Conservation (phyloP, 2,329 filamentous ascomycete genomes). For the Aphanocladium album region DNA sequence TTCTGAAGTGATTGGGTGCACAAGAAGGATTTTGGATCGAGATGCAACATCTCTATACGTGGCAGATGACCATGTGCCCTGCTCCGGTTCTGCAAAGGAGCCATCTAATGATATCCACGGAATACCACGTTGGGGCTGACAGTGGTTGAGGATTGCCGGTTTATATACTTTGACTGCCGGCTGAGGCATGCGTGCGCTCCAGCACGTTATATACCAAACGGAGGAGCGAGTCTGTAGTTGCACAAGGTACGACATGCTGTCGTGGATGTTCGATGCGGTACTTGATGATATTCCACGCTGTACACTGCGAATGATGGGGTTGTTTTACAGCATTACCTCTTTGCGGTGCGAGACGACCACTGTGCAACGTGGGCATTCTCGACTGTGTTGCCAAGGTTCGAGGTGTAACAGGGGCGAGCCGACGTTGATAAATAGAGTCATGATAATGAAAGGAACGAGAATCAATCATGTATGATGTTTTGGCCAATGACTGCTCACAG, state of each 20-base stretch:
- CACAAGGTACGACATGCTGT: conserved; percentile 1
- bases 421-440: neutral
- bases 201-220: neutral
- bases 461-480: neutral
- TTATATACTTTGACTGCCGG: neutral
- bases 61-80: neutral
- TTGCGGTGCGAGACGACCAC: neutral
- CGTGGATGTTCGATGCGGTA: neutral
- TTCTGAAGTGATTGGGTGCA: neutral
- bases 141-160: neutral
- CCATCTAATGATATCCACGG: neutral
- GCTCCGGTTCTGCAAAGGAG: neutral
- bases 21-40: neutral
- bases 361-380: neutral
- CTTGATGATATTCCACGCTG: neutral
- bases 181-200: neutral
- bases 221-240: neutral
- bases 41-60: neutral
- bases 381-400: neutral
- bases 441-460: neutral
- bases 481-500: neutral
- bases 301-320: neutral
- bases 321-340: neutral
- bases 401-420: neutral
- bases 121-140: neutral